Conservation (phyloP, 2,329 filamentous ascomycete species). For the Arthrinium phaeospermum region DNA sequence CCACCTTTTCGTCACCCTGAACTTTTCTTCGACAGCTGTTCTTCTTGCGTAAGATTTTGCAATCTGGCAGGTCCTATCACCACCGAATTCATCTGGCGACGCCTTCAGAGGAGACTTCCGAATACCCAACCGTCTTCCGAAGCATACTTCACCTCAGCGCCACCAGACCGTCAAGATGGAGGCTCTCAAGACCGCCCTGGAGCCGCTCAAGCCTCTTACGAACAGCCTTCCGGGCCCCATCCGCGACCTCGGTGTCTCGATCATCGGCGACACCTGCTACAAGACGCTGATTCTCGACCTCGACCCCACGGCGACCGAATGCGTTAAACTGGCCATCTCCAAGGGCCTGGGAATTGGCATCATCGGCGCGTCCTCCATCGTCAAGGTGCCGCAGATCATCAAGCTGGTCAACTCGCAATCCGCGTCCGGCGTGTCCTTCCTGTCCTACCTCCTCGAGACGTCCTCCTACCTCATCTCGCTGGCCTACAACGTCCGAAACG, state of each 20-base stretch:
- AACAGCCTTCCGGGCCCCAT: conserved; percentile 76
- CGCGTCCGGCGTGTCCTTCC: conserved; percentile 83
- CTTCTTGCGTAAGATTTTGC: conserved; percentile 5
- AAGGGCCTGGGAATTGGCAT: conserved; percentile 95
- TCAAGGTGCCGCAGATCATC: conserved; percentile 96
- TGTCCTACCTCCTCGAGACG: conserved; percentile 93
- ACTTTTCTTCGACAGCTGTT: conserved; percentile 15
- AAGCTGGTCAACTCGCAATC: conserved; percentile 86
- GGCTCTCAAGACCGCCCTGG: conserved; percentile 63
- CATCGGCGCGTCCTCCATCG: conserved; percentile 85
- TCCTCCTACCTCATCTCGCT: conserved; percentile 85
- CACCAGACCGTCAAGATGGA: conserved; percentile 55
- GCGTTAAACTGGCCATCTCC: conserved; percentile 87
- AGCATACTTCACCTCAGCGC: neutral
- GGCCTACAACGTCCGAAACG: conserved; percentile 89
- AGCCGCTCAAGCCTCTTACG: conserved; percentile 70
- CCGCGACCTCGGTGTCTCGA: conserved; percentile 74
- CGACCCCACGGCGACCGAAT: conserved; percentile 76
- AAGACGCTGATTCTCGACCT: conserved; percentile 83
- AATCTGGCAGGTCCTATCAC: conserved; percentile 1
- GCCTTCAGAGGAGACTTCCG: neutral
- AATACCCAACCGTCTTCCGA: neutral
- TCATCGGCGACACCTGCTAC: conserved; percentile 88
- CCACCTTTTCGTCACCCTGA: conserved; percentile 16
- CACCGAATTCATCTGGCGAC: neutral